These are phyloP conservation scores for Voacanga thouarsii DNA, from an alignment of 257 asterid species.

Conservation along the genomic window DNA sequence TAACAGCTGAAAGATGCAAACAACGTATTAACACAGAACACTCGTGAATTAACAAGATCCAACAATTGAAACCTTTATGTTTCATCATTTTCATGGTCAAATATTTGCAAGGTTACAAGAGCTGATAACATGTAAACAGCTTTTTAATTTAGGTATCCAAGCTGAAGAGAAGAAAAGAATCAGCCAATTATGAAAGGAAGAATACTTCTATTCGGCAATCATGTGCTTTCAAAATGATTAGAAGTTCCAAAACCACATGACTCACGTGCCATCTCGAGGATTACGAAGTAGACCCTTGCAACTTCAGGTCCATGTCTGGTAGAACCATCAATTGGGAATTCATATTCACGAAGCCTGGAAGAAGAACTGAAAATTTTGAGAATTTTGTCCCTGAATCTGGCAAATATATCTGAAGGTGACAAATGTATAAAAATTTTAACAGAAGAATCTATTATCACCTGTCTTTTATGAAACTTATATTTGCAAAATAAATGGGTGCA, in stretches of 20 bases:
- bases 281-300: slow-evolving; percentile 67
- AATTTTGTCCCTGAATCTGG: not conserved
- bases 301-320: slow-evolving; percentile 83
- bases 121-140: not conserved
- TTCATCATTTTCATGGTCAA: slow-evolving; percentile 3
- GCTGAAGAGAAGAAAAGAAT: not conserved
- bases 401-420: not conserved
- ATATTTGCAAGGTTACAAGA: slow-evolving; percentile 2
- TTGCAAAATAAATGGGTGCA: slow-evolving; percentile 96
- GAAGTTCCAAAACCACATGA: slow-evolving; percentile 12
- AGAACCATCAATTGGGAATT: slow-evolving; percentile 56
- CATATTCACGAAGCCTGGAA: slow-evolving; percentile 89
- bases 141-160: not conserved
- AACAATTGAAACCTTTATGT: not conserved
- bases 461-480: slow-evolving; percentile 90
- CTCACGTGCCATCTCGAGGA: slow-evolving; percentile 99
- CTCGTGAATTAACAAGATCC: not conserved
- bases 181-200: not conserved
- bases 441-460: slow-evolving; percentile 40
- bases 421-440: not conserved
- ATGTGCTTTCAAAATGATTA: not conserved
- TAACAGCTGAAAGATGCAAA: slow-evolving; percentile 64
- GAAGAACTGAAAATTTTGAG: slow-evolving; percentile 11
- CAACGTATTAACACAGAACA: not conserved
- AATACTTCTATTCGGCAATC: not conserved